A percentile compares a stretch with the other conserved stretches of the same genome.
Conservation (phyloP, 495 filamentous ascomycete species). For the Penicillium ochrochloron region DNA sequence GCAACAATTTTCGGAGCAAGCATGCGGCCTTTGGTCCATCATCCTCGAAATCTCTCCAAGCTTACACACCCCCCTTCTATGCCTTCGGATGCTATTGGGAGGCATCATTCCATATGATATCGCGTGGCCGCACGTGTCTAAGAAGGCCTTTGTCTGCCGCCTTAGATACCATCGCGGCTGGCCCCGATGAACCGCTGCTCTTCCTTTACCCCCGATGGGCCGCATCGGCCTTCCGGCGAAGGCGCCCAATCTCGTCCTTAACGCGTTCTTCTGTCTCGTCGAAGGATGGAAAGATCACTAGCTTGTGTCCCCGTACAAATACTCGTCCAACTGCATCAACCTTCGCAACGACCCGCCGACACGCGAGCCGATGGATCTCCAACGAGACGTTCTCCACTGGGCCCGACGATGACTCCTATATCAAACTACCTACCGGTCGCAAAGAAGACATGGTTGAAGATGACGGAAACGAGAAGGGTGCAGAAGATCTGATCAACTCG, state of each 20-base stretch:
- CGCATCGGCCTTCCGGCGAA: constrained; percentile 33
- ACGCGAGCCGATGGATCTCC: constrained; percentile 38
- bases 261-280: constrained; percentile 12
- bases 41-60: constrained; percentile 11
- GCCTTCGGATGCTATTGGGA: constrained; percentile 21
- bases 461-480: not conserved
- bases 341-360: constrained; percentile 23
- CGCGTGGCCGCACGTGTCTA: constrained; percentile 47
- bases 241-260: constrained; percentile 30
- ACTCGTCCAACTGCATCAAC: constrained; percentile 7
- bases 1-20: constrained; percentile 36
- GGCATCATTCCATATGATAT: constrained; percentile 42
- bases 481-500: not conserved
- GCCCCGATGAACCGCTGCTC: constrained; percentile 47
- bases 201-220: constrained; percentile 55
- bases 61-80: constrained; percentile 17
- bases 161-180: constrained; percentile 44
- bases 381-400: constrained; percentile 10
- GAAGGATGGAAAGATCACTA: not conserved
- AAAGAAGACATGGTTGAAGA: not conserved
- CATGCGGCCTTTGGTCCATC: constrained; percentile 16
- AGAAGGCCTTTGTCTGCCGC: constrained; percentile 45
- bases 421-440: not conserved
- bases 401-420: not conserved
- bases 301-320: constrained; percentile 7